phyloP scores from a whole-genome alignment of 2,329 filamentous ascomycete species.

The Mycosphaerella sp. region DNA sequence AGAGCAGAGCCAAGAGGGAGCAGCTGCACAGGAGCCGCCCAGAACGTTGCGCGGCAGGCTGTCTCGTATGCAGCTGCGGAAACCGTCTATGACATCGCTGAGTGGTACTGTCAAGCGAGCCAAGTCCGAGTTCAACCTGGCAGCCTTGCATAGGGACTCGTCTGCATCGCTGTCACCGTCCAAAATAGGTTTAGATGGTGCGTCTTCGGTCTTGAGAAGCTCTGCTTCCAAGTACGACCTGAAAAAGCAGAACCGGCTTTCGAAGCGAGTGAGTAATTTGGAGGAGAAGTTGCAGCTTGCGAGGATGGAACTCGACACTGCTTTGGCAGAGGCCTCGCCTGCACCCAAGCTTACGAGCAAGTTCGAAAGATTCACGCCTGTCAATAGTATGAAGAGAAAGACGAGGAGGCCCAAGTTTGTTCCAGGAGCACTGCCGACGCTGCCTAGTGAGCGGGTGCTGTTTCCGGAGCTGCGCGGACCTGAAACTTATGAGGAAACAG shows the following conservation, averaged over 20 bases:
- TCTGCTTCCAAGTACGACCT: slow-evolving; percentile 52
- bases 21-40: slow-evolving; percentile 22
- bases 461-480: slow-evolving; percentile 25
- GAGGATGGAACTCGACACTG: slow-evolving; percentile 48
- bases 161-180: slow-evolving; percentile 33
- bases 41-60: slow-evolving; percentile 15
- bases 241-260: slow-evolving; percentile 49
- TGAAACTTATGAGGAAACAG: slow-evolving; percentile 6
- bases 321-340: slow-evolving; percentile 40
- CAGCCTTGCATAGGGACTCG: slow-evolving; percentile 32
- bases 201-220: slow-evolving; percentile 35
- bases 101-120: slow-evolving; percentile 31
- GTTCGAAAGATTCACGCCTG: slow-evolving; percentile 34
- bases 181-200: slow-evolving; percentile 25
- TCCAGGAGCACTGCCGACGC: slow-evolving; percentile 33
- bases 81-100: slow-evolving; percentile 31
- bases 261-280: slow-evolving; percentile 55
- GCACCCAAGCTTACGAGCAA: slow-evolving; percentile 34
- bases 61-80: slow-evolving; percentile 27
- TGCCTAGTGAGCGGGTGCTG: slow-evolving; percentile 37
- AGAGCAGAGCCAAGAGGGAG: slow-evolving; percentile 15
- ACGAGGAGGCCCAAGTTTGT: slow-evolving; percentile 28
- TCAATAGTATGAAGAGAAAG: slow-evolving; percentile 26
- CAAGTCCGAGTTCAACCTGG: slow-evolving; percentile 30
- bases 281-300: slow-evolving; percentile 53